Conservation (phyloP, 768 basidiomycete genomes). For the Scleroderma citrinum region DNA sequence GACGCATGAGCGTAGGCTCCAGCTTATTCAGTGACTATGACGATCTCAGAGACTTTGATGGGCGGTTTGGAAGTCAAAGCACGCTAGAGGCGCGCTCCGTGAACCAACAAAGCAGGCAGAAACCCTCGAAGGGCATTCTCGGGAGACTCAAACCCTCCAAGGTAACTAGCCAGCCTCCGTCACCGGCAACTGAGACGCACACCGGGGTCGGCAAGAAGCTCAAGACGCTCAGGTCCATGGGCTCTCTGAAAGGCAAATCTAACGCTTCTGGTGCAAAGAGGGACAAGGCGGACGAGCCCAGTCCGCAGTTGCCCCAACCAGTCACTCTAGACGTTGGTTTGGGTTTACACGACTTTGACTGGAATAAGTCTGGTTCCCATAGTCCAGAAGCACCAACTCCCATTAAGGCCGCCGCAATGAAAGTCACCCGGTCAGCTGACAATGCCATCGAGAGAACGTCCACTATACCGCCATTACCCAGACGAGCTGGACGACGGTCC, state of each 20-base stretch:
- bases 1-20: slow-evolving; percentile 68
- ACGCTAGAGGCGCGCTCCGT: slow-evolving; percentile 50
- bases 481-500: slow-evolving; percentile 59
- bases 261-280: slow-evolving; percentile 25
- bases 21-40: slow-evolving; percentile 82
- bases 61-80: slow-evolving; percentile 76
- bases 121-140: slow-evolving; percentile 64
- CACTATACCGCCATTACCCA: slow-evolving; percentile 31
- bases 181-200: slow-evolving; percentile 36
- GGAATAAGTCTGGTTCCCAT: slow-evolving; percentile 31
- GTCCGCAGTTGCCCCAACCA: slow-evolving; percentile 50
- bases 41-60: slow-evolving; percentile 81
- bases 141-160: slow-evolving; percentile 48
- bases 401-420: slow-evolving; percentile 12
- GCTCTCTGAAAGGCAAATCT: slow-evolving; percentile 62
- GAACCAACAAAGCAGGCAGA: slow-evolving; percentile 41
- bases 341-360: slow-evolving; percentile 50
- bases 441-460: slow-evolving; percentile 31
- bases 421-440: slow-evolving; percentile 19
- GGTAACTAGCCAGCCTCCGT: slow-evolving; percentile 40
- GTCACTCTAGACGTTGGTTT: slow-evolving; percentile 51
- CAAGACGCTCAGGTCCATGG: slow-evolving; percentile 76
- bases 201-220: slow-evolving; percentile 43
- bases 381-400: slow-evolving; percentile 17
- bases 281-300: slow-evolving; percentile 36